These are phyloP conservation scores for Moricandia arvensis DNA, from an alignment of 345 rosid species.

Conservation along the genomic window DNA sequence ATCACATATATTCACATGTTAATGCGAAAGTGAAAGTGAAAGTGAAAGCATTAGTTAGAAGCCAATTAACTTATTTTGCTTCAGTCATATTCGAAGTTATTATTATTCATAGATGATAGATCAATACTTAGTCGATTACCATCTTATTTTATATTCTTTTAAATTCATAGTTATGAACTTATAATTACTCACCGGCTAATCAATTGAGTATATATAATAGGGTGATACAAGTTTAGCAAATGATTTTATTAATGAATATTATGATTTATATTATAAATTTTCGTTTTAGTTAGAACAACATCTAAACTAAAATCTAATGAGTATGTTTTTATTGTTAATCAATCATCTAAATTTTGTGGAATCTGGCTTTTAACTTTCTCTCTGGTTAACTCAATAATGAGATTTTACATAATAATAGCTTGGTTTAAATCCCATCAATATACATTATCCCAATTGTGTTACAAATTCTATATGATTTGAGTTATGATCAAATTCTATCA, in stretches of 20 bases:
- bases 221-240: not conserved
- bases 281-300: not conserved
- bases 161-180: not conserved
- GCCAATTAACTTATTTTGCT: constrained; percentile 2
- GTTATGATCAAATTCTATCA: not conserved
- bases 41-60: constrained; percentile 20
- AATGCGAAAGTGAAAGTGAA: constrained; percentile 17
- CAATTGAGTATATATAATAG: not conserved
- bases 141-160: not conserved
- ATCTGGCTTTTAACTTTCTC: not conserved
- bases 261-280: not conserved
- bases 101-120: not conserved
- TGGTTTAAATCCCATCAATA: not conserved
- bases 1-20: not conserved
- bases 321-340: not conserved
- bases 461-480: not conserved
- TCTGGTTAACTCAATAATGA: not conserved
- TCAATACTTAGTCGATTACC: constrained; percentile 1
- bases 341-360: not conserved
- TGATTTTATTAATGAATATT: not conserved
- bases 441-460: not conserved
- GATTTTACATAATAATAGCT: not conserved
- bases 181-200: not conserved
- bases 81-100: not conserved
- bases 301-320: not conserved